phyloP scores from a whole-genome alignment of 768 basidiomycete species.

The Lentinula aciculospora region DNA sequence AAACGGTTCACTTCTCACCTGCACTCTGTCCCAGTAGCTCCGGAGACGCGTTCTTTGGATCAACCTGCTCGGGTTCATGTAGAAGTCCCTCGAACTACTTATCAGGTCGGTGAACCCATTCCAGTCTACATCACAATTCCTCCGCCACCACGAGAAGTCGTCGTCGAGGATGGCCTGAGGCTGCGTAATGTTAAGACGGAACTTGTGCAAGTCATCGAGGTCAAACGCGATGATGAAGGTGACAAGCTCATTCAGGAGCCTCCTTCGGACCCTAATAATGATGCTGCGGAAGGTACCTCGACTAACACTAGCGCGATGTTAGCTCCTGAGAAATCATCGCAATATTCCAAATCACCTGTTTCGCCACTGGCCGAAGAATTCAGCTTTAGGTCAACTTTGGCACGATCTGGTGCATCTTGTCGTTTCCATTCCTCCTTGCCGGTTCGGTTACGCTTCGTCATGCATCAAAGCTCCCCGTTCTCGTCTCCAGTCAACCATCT shows the following conservation, averaged over 20 bases:
- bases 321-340: constrained; percentile 21
- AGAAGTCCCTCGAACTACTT: constrained; percentile 68
- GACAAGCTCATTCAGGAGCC: constrained; percentile 25
- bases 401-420: constrained; percentile 87
- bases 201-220: constrained; percentile 61
- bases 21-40: constrained; percentile 48
- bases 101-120: constrained; percentile 66
- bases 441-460: constrained; percentile 73
- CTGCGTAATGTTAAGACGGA: constrained; percentile 80
- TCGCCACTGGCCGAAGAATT: constrained; percentile 35
- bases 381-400: constrained; percentile 52
- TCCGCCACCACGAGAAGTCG: constrained; percentile 60
- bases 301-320: constrained; percentile 27
- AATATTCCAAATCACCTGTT: constrained; percentile 32
- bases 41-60: constrained; percentile 50
- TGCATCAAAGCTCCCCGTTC: constrained; percentile 57
- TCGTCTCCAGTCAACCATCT: constrained; percentile 43
- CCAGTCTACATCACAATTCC: constrained; percentile 80
- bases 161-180: constrained; percentile 64
- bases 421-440: constrained; percentile 77
- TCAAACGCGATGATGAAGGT: constrained; percentile 30
- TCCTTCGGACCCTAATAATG: constrained; percentile 13
- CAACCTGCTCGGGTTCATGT: constrained; percentile 66
- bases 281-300: background rate
- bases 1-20: constrained; percentile 68